Evolutionary conservation across 2,329 filamentous ascomycete species (phyloP), one percentile per base, ranked within the genome.

Genomic region (Diaporthe helianthi): DNA sequence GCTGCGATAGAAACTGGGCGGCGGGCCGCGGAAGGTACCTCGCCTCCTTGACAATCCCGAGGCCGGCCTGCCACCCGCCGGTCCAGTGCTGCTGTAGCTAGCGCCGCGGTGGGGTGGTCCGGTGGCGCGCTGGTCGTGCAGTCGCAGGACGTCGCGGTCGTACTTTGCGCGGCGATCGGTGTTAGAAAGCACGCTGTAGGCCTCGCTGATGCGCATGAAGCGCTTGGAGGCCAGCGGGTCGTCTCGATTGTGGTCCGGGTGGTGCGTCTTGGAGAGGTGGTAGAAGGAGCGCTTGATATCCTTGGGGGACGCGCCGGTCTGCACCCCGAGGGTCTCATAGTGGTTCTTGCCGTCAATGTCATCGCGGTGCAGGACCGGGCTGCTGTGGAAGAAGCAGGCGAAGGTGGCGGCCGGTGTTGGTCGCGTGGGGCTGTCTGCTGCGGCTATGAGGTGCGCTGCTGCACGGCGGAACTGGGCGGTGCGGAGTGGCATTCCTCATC

Each of bases 221-320:
- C 90, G 92, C 69, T 87, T 82, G 4, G 90, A 85, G 72, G 94
- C 92, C 69, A 82, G 78, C 5, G 92, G 91, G 80, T 97, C 91
- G 74, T 87, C 78, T 71, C 86, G 93, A 84, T 98, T 97, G 78
- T 90, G 89, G 85, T 99, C 96, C 1, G 96, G 96, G 80, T 99
- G 96, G 85, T 97, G 91, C 66, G 87, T 83, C 81, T 98, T 97
- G 77, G 94, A 97, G 78, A 98, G 92, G 71, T 86, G 81, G 85
- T 98, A 98, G 87, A 98, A 99, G 74, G 88, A 88, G 76, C 87
- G 90, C 54, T 54, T 64, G 38, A 53, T 38, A 7, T 46, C 29
- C 47, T 52, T 51, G n/a, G 33, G 19, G 19, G 92, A 89, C 49
- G 95, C 94, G 72, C 87, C 86, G 51, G 86, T 84, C 0, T 87